Evolutionary conservation across 176 grass and related monocot genomes (phyloP), one percentile per base, ranked within the genome.

Genomic region (Neostapfia colusana): DNA sequence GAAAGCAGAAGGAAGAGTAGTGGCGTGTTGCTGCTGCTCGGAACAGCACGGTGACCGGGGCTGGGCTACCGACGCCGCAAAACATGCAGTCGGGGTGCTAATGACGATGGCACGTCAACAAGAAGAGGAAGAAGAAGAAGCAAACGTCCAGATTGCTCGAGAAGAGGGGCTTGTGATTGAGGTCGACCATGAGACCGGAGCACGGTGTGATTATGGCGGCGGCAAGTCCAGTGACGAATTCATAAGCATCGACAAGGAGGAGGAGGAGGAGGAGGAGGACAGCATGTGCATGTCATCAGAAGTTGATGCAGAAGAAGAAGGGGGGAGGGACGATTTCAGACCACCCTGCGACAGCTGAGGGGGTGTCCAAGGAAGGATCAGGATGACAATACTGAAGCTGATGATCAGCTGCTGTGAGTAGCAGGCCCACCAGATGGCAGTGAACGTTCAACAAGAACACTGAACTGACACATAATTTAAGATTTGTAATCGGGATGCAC

Each of bases 401-500:
- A 21, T 48, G n/a, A n/a, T n/a, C n/a, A n/a, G n/a, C n/a, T n/a
- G 68, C 28, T 12, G 39, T 28, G 49, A 44, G 42, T 44, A 31
- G 44, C 34, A 80, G 75, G 51, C 80, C 85, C 10, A 78, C 85
- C 10, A 78, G 85, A 77, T 84, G 74, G 82, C 74, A 77, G 37
- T 79, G 21, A 48, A 48, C 15, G 10, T 44, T 13, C 26, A 11
- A 8, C 5, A 10, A 41, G 8, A 6, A 41, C 39, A 10, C 39
- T 41, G 31, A 1, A 10, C 39, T 41, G 31, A 1, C 2, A 41
- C 39, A 10, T 41, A 41, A 7, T 41, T 41, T 41, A 41, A 41
- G 39, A 41, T 31, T 31, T 31, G 31, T 31, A 31, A 31, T 31
- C 3, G 31, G 31, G 31, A 31, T 31, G 31, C 31, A 31, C 31